phyloP scores from a whole-genome alignment of 2,329 filamentous ascomycete genomes.

The Pseudopithomyces chartarum region DNA sequence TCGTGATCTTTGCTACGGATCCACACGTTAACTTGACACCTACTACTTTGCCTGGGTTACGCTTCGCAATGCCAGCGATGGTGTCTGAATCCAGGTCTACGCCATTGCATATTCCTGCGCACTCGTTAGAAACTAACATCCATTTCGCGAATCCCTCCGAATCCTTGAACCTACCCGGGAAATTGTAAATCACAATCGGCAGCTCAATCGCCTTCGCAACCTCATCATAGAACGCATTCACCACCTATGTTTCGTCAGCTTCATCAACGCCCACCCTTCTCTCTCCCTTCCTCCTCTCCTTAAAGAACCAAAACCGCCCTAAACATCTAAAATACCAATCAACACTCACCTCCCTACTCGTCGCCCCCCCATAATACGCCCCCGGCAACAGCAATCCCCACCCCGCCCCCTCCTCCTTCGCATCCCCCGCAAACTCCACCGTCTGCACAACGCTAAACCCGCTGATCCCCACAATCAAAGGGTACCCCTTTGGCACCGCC shows the following conservation, averaged over 20 bases:
- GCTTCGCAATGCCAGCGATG: conserved; percentile 60
- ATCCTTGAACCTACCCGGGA: conserved; percentile 61
- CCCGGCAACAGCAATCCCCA: conserved; percentile 52
- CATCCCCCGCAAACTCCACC: conserved; percentile 50
- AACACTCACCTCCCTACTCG: conserved; percentile 33
- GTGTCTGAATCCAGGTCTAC: conserved; percentile 71
- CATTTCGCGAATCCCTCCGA: no score
- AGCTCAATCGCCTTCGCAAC: conserved; percentile 64
- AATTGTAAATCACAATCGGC: conserved; percentile 75
- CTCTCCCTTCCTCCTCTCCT: not conserved
- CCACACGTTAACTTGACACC: conserved; percentile 75
- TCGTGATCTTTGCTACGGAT: conserved; percentile 73
- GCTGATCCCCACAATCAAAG: conserved; percentile 51
- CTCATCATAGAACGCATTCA: conserved; percentile 50
- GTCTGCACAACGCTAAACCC: conserved; percentile 52
- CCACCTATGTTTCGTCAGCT: conserved; percentile 30
- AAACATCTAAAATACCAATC: not conserved
- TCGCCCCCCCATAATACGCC: conserved; percentile 52
- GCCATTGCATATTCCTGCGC: conserved; percentile 52
- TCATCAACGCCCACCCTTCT: not conserved
- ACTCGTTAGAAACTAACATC: no score
- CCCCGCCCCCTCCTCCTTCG: conserved; percentile 48
- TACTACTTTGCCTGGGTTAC: conserved; percentile 65
- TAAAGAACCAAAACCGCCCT: no score
- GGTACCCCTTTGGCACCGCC: conserved; percentile 49